These are phyloP conservation scores for Radiomyces spectabilis DNA, from an alignment of 192 early-diverging fungal genomes.

Conservation along the genomic window DNA sequence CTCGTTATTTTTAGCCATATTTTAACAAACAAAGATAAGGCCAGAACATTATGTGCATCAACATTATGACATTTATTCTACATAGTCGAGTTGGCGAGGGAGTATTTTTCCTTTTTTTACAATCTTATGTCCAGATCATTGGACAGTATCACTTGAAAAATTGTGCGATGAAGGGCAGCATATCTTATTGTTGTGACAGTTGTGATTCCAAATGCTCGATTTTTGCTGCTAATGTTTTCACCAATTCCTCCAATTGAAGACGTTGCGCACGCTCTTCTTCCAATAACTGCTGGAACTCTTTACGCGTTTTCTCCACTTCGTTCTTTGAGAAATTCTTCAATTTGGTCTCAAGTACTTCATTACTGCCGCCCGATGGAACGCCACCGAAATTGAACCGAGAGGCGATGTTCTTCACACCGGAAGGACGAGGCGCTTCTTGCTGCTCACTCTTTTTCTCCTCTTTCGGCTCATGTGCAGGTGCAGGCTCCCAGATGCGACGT, in stretches of 20 bases:
- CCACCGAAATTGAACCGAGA: constrained; percentile 25
- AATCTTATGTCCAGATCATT: too few relatives aligned
- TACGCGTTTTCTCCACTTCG: constrained; percentile 26
- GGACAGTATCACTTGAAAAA: too few relatives aligned
- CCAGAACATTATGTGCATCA: too few relatives aligned
- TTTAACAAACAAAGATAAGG: too few relatives aligned
- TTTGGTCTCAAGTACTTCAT: constrained; percentile 32
- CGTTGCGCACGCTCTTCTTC: constrained; percentile 21
- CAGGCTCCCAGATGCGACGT: constrained; percentile 27
- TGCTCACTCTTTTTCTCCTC: constrained; percentile 12
- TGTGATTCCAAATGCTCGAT: constrained; percentile 11
- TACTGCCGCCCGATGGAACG: constrained; percentile 10
- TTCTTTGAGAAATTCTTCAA: constrained; percentile 24
- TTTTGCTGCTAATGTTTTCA: constrained; percentile 7
- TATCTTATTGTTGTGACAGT: background rate
- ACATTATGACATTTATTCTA: too few relatives aligned
- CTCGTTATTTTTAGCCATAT: too few relatives aligned
- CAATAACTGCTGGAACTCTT: constrained; percentile 19
- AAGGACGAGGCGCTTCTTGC: constrained; percentile 1
- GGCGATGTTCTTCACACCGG: constrained; percentile 21
- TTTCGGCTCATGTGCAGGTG: constrained; percentile 9
- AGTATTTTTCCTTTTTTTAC: too few relatives aligned
- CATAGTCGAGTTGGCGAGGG: too few relatives aligned
- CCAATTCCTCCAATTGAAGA: constrained; percentile 15
- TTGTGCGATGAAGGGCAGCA: too few relatives aligned